Percentiles rank a stretch among this genome's conserved stretches.
These are phyloP conservation scores for Puya raimondii DNA, from an alignment of 176 grass and related monocot genomes.

Conservation along the genomic window DNA sequence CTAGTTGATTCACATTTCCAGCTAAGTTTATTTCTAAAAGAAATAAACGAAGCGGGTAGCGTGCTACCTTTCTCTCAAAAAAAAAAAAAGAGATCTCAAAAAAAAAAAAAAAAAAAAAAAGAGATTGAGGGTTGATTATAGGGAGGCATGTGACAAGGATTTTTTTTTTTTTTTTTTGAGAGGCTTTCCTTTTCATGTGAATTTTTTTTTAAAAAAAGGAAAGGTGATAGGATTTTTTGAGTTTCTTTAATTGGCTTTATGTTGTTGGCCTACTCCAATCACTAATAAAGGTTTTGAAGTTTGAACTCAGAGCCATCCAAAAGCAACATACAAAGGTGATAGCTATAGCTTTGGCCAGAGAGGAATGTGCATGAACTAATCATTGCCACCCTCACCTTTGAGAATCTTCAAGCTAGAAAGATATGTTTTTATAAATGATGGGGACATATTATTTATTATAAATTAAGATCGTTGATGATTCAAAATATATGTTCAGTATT, in stretches of 20 bases:
- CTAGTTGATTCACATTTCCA: too few species aligned
- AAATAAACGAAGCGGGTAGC: too few species aligned
- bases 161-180: not conserved
- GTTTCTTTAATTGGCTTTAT: not conserved
- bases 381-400: not conserved
- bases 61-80: too few species aligned
- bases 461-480: too few species aligned
- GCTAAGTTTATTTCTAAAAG: too few species aligned
- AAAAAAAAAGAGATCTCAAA: too few species aligned
- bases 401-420: not conserved
- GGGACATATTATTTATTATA: too few species aligned
- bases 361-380: conserved; percentile 1
- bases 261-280: not conserved
- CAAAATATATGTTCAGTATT: too few species aligned
- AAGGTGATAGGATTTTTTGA: not conserved
- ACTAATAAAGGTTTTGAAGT: not conserved
- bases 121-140: not conserved
- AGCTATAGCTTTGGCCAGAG: not conserved
- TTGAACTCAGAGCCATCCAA: not conserved
- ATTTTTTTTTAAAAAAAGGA: not conserved
- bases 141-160: not conserved
- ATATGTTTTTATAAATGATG: too few species aligned
- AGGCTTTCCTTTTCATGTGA: not conserved
- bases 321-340: conserved; percentile 1
- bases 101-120: too few species aligned